These are phyloP conservation scores for Lolium perenne DNA, from an alignment of 176 grass and related monocot genomes.

Conservation along the genomic window DNA sequence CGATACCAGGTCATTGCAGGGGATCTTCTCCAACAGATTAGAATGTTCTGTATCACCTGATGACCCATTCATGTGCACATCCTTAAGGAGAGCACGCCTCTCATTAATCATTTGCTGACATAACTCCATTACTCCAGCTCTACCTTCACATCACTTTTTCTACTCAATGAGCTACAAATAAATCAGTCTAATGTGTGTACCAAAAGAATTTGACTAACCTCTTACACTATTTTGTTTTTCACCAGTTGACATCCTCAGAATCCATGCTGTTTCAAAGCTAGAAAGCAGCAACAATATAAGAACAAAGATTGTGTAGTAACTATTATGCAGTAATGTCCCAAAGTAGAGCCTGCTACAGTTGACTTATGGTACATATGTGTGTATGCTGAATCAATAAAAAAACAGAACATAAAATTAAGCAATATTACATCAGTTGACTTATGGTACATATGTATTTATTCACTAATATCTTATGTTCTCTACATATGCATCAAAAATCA, in stretches of 20 bases:
- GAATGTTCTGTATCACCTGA: constrained; percentile 31
- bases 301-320: constrained; percentile 15
- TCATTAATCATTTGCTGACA: constrained; percentile 63
- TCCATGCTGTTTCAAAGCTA: constrained; percentile 78
- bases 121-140: constrained; percentile 56
- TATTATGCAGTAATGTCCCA: constrained; percentile 13
- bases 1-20: constrained; percentile 57
- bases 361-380: not conserved
- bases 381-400: not conserved
- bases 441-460: not conserved
- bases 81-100: constrained; percentile 62
- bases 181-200: constrained; percentile 20
- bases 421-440: not conserved
- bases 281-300: constrained; percentile 38
- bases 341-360: constrained; percentile 7
- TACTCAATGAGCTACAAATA: constrained; percentile 40
- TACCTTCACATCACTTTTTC: constrained; percentile 61
- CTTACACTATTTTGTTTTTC: constrained; percentile 51
- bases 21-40: constrained; percentile 48
- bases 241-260: constrained; percentile 67
- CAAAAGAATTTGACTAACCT: constrained; percentile 57
- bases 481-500: constrained; percentile 7
- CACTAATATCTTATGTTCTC: not conserved
- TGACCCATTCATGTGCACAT: constrained; percentile 50
- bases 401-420: not conserved